Conservation (phyloP, 108 stramenopile species). For the Pseudonitzschia multistriata region DNA sequence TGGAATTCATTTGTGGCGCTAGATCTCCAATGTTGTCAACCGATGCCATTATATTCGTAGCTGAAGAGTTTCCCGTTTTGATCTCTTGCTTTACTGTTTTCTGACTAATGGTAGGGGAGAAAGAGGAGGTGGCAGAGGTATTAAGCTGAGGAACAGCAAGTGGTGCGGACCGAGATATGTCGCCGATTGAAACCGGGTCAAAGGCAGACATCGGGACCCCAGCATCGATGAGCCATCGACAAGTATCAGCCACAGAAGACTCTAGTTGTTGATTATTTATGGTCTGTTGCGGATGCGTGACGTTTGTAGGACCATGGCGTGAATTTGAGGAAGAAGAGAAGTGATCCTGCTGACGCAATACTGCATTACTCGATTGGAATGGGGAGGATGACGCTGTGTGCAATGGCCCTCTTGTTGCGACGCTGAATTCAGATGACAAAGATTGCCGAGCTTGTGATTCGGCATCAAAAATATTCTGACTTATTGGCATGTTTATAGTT, state of each 20-base stretch:
- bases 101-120: not conserved
- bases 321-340: not conserved
- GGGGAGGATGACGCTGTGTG: not conserved
- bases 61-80: not conserved
- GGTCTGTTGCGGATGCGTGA: not conserved
- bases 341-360: not conserved
- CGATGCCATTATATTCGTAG: too few relatives aligned
- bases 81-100: not conserved
- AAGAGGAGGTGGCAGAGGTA: not conserved
- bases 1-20: too few relatives aligned
- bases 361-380: not conserved
- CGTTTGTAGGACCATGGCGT: not conserved
- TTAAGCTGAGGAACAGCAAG: not conserved
- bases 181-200: constrained; percentile 21
- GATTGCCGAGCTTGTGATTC: not conserved
- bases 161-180: not conserved
- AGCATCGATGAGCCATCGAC: constrained; percentile 28
- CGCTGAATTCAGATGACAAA: not conserved
- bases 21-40: too few relatives aligned
- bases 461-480: not conserved
- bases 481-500: too few relatives aligned
- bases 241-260: constrained; percentile 14
- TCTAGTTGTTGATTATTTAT: not conserved
- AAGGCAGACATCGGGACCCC: constrained; percentile 31
- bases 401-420: not conserved